Base-by-base conservation (phyloP, 2,329 filamentous ascomycete genomes). In the Fusarium clavum region DNA sequence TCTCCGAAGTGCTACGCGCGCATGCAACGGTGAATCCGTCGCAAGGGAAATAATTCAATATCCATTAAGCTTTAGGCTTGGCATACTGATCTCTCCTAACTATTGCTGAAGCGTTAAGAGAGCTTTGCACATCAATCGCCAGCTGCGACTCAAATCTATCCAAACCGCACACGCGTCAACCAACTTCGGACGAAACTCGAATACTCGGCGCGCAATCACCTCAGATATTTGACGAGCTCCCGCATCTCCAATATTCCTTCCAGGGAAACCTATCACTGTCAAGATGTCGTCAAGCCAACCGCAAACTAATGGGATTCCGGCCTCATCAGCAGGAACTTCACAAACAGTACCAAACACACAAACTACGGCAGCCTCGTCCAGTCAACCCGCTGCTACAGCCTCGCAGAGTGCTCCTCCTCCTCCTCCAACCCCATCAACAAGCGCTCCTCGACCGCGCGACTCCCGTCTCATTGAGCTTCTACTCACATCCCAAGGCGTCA, bases 401-500 rank as follows among this genome's bases (percentile, higher is more conserved):
- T 67, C 75, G 27, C 73, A 74, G 47, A 73, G 67, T 54, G 73
- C 72, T 9, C 67, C 73, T 48, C 66, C 73, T 48, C 66, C 76
- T 48, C 71, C 77, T 48, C 24, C 24, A 29, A 67, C 80, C 22
- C 74, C 81, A 49, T 75, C 81, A 32, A 75, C 81, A 41, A 74
- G 83, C 13, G 82, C 84, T 22, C 84, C 86, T 53, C 88, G 91
- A 6, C 93, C 93, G 1, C 91, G 92, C 81, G 93, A 96, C 79
- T 88, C 91, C 18, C 90, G 92, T 75, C 89, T 94, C 16, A 88
- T 96, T 74, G 92, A 95, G 81, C 88, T 94, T 20, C 87, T 96
- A 54, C 89, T 96, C 51, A 91, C 90, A 22, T 91, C 91, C 10
- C 91, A 94, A 75, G 92, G 92, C 76, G 92, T 95, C 12, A 90